phyloP scores from a whole-genome alignment of 2,329 filamentous ascomycete genomes.

The Aspergillaceae sp. region DNA sequence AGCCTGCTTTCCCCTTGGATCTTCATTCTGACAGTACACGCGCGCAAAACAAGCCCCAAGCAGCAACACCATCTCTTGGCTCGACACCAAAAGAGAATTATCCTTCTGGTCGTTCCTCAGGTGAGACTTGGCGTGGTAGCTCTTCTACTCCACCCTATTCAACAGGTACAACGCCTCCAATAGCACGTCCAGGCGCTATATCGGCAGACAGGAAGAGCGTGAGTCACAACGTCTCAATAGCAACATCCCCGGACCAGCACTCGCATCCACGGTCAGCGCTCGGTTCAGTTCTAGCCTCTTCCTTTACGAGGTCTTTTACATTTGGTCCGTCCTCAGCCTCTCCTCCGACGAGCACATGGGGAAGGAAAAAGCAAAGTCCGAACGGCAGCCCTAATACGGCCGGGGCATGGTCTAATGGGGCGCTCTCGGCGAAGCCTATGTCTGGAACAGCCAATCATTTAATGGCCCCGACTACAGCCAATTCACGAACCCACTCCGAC shows the following conservation, averaged over 20 bases:
- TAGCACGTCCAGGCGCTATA: conserved; percentile 32
- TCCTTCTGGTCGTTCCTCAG: conserved; percentile 44
- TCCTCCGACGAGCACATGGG: conserved; percentile 26
- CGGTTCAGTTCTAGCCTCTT: conserved; percentile 36
- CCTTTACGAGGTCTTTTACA: conserved; percentile 38
- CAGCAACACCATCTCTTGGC: conserved; percentile 24
- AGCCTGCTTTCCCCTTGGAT: conserved; percentile 38
- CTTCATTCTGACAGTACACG: conserved; percentile 38
- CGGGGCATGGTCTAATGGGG: conserved; percentile 21
- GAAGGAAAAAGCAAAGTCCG: conserved; percentile 31
- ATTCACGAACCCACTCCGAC: conserved; percentile 30
- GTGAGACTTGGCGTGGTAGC: conserved; percentile 43
- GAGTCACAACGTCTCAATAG: conserved; percentile 31
- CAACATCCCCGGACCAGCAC: conserved; percentile 35
- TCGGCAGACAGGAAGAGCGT: conserved; percentile 35
- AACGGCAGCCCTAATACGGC: conserved; percentile 26
- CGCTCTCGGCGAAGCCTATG: conserved; percentile 14
- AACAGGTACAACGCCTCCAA: conserved; percentile 45
- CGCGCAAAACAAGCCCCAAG: conserved; percentile 35
- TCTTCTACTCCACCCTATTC: conserved; percentile 43
- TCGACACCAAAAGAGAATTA: conserved; percentile 32
- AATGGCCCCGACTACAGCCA: conserved; percentile 19
- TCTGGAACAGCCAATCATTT: conserved; percentile 22
- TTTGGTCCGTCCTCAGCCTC: conserved; percentile 37
- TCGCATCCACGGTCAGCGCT: conserved; percentile 32